Evolutionary conservation across 1,139 yeast species (phyloP).

Genomic region (Saccharomyces uvarum): DNA sequence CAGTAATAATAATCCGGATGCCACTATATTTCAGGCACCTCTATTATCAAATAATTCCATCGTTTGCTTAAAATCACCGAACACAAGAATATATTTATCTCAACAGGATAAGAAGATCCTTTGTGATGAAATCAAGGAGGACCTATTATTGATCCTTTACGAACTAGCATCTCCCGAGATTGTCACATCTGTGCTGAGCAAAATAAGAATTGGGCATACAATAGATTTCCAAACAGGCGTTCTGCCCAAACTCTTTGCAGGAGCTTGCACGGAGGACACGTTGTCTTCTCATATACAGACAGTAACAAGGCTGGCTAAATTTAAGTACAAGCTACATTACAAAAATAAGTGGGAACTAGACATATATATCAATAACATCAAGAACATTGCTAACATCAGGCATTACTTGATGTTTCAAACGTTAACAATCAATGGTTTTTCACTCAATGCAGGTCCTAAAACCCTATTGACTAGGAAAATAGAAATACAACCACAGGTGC

Average conservation of each 20-base stretch:
- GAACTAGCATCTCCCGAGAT: slow-evolving; percentile 24
- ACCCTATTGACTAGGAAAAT: not conserved
- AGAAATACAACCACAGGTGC: slow-evolving; percentile 4
- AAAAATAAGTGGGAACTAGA: slow-evolving; percentile 29
- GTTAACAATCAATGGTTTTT: not conserved
- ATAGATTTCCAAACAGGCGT: slow-evolving; percentile 20
- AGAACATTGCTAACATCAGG: slow-evolving; percentile 21
- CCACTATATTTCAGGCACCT: slow-evolving; percentile 28
- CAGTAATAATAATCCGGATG: slow-evolving; percentile 6
- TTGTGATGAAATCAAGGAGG: slow-evolving; percentile 24
- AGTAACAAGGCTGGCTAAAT: slow-evolving; percentile 22
- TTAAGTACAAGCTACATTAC: slow-evolving; percentile 23
- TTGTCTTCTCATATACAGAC: slow-evolving; percentile 15
- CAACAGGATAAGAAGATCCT: slow-evolving; percentile 25
- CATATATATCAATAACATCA: slow-evolving; percentile 23
- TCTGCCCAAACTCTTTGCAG: slow-evolving; percentile 11
- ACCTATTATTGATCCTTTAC: slow-evolving; percentile 23
- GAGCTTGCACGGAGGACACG: slow-evolving; percentile 5
- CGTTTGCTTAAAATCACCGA: slow-evolving; percentile 27
- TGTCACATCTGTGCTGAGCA: slow-evolving; percentile 17
- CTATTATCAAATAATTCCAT: slow-evolving; percentile 30
- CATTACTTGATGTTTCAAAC: slow-evolving; percentile 18
- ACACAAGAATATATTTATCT: slow-evolving; percentile 25
- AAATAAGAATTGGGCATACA: slow-evolving; percentile 23
- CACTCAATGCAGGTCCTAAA: slow-evolving; percentile 2